These are phyloP conservation scores for Clonostachys byssicola DNA, from an alignment of 2,329 filamentous ascomycete species.

Conservation along the genomic window DNA sequence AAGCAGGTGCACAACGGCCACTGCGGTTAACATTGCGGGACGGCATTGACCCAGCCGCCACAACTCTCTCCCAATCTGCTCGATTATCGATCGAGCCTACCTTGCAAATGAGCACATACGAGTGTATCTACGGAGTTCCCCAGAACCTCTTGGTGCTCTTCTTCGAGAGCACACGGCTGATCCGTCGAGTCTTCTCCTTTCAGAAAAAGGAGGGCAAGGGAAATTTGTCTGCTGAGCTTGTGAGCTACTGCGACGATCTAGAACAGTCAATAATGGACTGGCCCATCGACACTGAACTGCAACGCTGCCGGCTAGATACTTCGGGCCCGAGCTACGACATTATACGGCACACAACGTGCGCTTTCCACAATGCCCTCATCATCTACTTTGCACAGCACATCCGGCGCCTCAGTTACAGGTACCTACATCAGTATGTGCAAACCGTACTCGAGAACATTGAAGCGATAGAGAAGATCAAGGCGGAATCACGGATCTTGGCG, in stretches of 20 bases:
- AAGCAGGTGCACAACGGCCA: not conserved
- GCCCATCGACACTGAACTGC: not conserved
- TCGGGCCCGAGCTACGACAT: not conserved
- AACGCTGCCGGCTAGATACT: not conserved
- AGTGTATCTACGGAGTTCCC: conserved; percentile 11
- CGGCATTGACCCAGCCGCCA: not conserved
- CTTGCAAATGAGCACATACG: conserved; percentile 2
- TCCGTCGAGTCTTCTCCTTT: conserved; percentile 1
- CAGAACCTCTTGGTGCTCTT: conserved; percentile 6
- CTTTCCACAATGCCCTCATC: conserved; percentile 16
- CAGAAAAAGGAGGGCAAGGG: not conserved
- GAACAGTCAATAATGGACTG: conserved; percentile 12
- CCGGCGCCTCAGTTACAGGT: conserved; percentile 7
- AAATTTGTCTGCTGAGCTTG: conserved; percentile 5
- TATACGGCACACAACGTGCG: not conserved
- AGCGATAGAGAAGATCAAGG: conserved; percentile 12
- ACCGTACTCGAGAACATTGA: conserved; percentile 10
- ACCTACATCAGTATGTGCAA: conserved; percentile 9
- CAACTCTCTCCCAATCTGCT: not conserved
- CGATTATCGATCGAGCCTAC: not conserved
- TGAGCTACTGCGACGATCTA: conserved; percentile 16
- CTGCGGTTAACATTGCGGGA: not conserved
- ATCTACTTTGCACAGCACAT: conserved; percentile 15
- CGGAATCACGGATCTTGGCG: conserved; percentile 8
- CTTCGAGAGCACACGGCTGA: conserved; percentile 1